These are phyloP conservation scores for Pisolithus microcarpus DNA, from an alignment of 768 basidiomycete species.

Conservation along the genomic window DNA sequence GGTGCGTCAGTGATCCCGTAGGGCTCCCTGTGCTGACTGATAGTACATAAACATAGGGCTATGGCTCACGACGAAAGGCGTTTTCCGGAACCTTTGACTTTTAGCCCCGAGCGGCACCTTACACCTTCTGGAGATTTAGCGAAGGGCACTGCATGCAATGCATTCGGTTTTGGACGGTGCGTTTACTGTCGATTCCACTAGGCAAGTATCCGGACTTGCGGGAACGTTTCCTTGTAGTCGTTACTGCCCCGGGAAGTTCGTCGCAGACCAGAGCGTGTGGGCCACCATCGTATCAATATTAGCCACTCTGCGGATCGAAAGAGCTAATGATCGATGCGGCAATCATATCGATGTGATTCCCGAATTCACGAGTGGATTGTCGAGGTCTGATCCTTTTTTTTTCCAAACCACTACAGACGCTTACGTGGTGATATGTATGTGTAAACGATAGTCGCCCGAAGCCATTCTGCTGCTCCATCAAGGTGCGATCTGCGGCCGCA, in stretches of 20 bases:
- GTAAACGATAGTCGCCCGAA: slow-evolving; percentile 13
- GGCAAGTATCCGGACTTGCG: background rate
- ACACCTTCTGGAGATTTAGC: background rate
- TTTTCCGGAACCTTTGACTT: background rate
- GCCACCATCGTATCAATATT: slow-evolving; percentile 25
- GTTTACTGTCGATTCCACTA: background rate
- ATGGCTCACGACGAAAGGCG: background rate
- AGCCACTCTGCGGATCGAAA: slow-evolving; percentile 22
- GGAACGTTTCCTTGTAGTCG: slow-evolving; percentile 9
- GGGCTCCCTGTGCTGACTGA: background rate
- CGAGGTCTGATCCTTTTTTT: slow-evolving; percentile 9
- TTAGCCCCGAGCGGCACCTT: slow-evolving; percentile 1
- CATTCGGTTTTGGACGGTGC: slow-evolving; percentile 24
- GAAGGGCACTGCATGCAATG: background rate
- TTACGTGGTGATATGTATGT: background rate
- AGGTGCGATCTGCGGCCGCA: slow-evolving; percentile 7
- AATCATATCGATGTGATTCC: slow-evolving; percentile 19
- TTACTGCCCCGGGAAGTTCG: slow-evolving; percentile 28
- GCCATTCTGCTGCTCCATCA: slow-evolving; percentile 20
- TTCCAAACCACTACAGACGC: background rate
- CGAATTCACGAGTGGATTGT: slow-evolving; percentile 19
- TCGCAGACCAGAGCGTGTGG: slow-evolving; percentile 30
- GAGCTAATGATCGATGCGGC: slow-evolving; percentile 23
- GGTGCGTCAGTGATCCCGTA: slow-evolving; percentile 7
- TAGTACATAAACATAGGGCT: background rate